Percentiles rank a stretch among this genome's conserved stretches.
Conservation (phyloP, 257 asterid species). For the Coffea canephora region DNA sequence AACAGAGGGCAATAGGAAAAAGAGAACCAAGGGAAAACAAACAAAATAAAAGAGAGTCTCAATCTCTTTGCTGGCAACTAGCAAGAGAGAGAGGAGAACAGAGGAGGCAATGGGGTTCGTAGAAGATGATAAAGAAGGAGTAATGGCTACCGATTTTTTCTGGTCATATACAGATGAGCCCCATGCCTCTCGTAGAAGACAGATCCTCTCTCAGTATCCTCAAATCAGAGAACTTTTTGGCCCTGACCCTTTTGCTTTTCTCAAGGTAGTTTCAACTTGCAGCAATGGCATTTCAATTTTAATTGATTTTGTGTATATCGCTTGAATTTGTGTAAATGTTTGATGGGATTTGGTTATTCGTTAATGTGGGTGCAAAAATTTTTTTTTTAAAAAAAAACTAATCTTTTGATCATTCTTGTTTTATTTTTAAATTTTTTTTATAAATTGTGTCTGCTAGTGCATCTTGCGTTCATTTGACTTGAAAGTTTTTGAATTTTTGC, state of each 20-base stretch:
- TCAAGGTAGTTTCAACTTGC: constrained; percentile 42
- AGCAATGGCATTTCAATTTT: background rate
- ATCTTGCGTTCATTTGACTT: background rate
- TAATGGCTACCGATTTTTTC: constrained; percentile 76
- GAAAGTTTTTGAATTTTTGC: background rate
- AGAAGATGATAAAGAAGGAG: constrained; percentile 45
- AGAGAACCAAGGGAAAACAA: too few relatives aligned
- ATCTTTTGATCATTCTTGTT: background rate
- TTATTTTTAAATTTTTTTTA: background rate
- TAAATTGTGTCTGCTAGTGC: constrained; percentile 6
- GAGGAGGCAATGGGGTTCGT: constrained; percentile 45
- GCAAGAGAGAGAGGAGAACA: background rate
- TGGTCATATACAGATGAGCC: constrained; percentile 98
- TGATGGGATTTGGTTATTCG: constrained; percentile 1
- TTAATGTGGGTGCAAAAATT: background rate
- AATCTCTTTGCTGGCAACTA: background rate
- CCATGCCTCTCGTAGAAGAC: constrained; percentile 81
- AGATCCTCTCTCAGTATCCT: constrained; percentile 89
- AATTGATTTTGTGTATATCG: background rate
- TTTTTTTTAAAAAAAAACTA: background rate
- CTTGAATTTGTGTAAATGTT: constrained; percentile 1
- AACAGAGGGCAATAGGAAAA: background rate
- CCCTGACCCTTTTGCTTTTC: constrained; percentile 82
- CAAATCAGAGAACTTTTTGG: constrained; percentile 80
- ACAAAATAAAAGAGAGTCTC: background rate